A percentile compares a stretch with the other conserved stretches of the same genome.
Conservation (phyloP, 305 asterid species). For the Solanum hybrid region DNA sequence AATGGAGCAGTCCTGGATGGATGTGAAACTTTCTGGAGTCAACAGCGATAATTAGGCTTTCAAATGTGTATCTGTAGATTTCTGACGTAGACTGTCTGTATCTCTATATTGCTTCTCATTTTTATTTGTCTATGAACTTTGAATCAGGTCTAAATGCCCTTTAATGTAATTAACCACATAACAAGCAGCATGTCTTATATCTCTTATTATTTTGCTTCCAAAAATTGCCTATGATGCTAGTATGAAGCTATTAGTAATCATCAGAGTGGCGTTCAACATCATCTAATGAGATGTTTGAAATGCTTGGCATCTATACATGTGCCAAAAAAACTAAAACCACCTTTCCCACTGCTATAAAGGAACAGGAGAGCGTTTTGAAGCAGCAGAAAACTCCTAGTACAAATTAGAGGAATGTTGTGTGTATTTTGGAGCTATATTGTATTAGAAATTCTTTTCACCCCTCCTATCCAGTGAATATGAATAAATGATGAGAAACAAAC, state of each 20-base stretch:
- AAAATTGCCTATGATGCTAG: not conserved
- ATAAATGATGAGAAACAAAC: not conserved
- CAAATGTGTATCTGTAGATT: not conserved
- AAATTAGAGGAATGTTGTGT: not conserved
- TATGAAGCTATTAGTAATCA: not conserved
- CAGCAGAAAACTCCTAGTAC: not conserved
- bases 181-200: not conserved
- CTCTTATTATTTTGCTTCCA: not conserved
- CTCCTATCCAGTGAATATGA: not conserved
- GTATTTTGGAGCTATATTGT: not conserved
- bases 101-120: not conserved
- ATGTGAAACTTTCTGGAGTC: not conserved
- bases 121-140: not conserved
- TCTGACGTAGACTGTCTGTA: not conserved
- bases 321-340: not conserved
- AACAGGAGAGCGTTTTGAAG: not conserved
- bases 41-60: not conserved
- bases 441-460: not conserved
- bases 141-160: not conserved
- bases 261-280: not conserved
- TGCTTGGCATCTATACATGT: not conserved
- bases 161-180: not conserved
- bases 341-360: not conserved
- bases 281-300: not conserved
- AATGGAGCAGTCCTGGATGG: not conserved